Evolutionary conservation across 129 eudicot species (phyloP), one percentile per base, ranked within the genome.

Genomic region (Saussurea involucrata): DNA sequence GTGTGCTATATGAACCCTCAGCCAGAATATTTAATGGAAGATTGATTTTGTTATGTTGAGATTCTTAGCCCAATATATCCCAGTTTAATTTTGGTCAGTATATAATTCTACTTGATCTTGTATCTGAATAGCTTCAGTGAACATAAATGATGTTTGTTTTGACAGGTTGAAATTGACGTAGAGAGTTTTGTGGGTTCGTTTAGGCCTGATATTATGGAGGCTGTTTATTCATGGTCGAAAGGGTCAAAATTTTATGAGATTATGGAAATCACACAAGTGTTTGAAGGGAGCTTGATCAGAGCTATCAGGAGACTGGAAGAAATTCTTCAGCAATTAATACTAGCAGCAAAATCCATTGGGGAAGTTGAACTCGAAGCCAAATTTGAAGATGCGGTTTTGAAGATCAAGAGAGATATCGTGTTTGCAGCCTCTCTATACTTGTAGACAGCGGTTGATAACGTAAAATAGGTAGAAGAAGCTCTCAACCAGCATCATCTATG

Each of bases 381-480:
- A 73, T 92, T 95, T 67, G 99, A 95, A 71, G 99, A 92, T 10
- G 97, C 96, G 3, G 95, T 92, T 72, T 83, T 85, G 69, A 88
- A 86, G 89, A 95, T 95, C 76, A 95, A 95, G 89, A 92, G 99
- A 72, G 98, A 95, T 82, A 95, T 91, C n/a, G 97, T 95, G 69
- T 95, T 95, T 78, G 98, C 97, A 34, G 98, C 98, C 66, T 91
- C 98, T 9, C 81, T 95, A 31, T 95, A 95, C 81, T 78, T 93
- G 83, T 88, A 88, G 86, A 64, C 65, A 55, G 21, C 61, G 4
- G 32, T 24, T 24, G 28, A 8, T 34, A 58, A 60, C 44, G 27
- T 71, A 7, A 69, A 61, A 20, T 80, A 80, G 84, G 74, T 34
- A 17, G 68, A 33, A 78, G 40, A 72, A 53, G 20, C 25, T n/a